A percentile compares a stretch with the other conserved stretches of the same genome.
Conservation (phyloP, 2,329 filamentous ascomycete species). For the Aspergillus viridinutans region DNA sequence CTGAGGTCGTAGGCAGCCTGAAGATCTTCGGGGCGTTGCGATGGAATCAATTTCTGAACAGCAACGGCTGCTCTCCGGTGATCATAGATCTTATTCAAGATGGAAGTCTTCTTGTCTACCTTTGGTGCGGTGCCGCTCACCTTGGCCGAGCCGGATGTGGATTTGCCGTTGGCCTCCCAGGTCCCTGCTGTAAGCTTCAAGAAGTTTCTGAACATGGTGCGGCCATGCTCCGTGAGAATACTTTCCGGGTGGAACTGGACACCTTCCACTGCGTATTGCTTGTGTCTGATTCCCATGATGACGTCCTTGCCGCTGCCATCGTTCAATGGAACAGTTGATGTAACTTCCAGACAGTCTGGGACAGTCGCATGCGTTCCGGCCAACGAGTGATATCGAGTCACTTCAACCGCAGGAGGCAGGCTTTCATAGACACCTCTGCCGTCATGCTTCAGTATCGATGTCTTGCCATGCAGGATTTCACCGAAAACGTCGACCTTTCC, state of each 20-base stretch:
- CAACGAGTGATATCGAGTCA: constrained; percentile 94
- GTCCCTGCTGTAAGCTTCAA: constrained; percentile 82
- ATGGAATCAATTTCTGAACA: constrained; percentile 78
- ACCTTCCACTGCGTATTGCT: constrained; percentile 83
- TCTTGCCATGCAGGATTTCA: constrained; percentile 96
- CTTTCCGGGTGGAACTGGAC: constrained; percentile 98
- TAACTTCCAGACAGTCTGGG: constrained; percentile 79
- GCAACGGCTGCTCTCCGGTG: constrained; percentile 72
- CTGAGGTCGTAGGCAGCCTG: constrained; percentile 82
- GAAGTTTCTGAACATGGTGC: constrained; percentile 90
- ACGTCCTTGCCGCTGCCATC: constrained; percentile 72
- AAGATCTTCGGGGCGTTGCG: constrained; percentile 75
- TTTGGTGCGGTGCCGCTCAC: constrained; percentile 21
- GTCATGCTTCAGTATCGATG: constrained; percentile 84
- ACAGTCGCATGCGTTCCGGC: constrained; percentile 86
- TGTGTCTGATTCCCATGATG: constrained; percentile 96
- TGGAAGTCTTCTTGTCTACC: constrained; percentile 67
- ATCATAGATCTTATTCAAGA: constrained; percentile 85
- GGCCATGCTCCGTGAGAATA: constrained; percentile 85
- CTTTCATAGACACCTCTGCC: constrained; percentile 83
- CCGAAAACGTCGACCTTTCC: constrained; percentile 88
- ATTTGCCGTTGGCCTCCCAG: constrained; percentile 72
- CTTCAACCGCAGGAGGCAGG: constrained; percentile 74
- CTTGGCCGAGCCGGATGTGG: constrained; percentile 11
- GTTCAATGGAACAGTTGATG: constrained; percentile 75